Evolutionary conservation across 1,284 basidiomycete species (phyloP), one percentile per base, ranked within the genome.

Genomic region (Cutaneotrichosporon sp.): DNA sequence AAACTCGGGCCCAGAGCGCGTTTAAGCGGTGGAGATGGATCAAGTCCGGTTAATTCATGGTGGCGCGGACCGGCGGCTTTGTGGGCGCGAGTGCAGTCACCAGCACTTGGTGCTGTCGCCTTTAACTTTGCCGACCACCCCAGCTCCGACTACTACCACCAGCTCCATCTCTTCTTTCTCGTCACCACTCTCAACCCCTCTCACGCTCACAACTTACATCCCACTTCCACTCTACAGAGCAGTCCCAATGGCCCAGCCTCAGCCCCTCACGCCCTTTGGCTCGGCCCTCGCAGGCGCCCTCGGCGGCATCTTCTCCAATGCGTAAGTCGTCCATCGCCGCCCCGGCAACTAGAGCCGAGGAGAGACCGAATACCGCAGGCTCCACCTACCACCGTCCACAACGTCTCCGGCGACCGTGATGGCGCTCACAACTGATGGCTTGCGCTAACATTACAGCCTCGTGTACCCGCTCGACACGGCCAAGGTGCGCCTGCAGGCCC

Each of bases 401-500:
- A 8, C 43, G n/a, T n/a, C n/a, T n/a, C n/a, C n/a, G n/a, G n/a
- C n/a, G n/a, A n/a, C n/a, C n/a, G n/a, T n/a, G n/a, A n/a, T n/a
- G n/a, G n/a, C n/a, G n/a, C n/a, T n/a, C n/a, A n/a, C n/a, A n/a
- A n/a, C n/a, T n/a, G n/a, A n/a, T n/a, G n/a, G n/a, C n/a, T n/a
- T n/a, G n/a, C n/a, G 46, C 43, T 53, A 15, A 53, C 52, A 2
- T n/a, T 5, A 30, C 64, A 92, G 90, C 43, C 81, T 90, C 55
- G 90, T 97, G 18, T 99, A 98, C 74, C 96, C 96, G 22, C 78
- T 99, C 53, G 96, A 99, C 77, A 85, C 79, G 85, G 88, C 90
- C 61, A 99, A 99, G 77, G 98, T 96, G 2, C 84, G 90, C 42
- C 92, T 99, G 61, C 96, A 99, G 72, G 89, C 90, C 8, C 51